phyloP scores from a whole-genome alignment of 768 basidiomycete genomes.

The Pleurotus pulmonarius region DNA sequence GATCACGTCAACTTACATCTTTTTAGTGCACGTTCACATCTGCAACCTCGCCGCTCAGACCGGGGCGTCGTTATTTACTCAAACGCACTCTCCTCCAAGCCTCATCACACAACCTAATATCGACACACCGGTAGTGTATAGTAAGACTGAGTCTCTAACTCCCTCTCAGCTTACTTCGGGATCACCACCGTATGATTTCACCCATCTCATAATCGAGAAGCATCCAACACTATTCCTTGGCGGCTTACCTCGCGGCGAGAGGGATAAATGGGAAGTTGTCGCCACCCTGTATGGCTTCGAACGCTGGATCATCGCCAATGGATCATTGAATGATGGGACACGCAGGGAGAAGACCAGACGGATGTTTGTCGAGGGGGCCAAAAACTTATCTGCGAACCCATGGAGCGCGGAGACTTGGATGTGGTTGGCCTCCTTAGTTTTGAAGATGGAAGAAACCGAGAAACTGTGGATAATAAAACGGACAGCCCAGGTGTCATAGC shows the following conservation, averaged over 20 bases:
- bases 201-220: constrained; percentile 64
- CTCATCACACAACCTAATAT: constrained; percentile 16
- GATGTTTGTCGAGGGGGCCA: constrained; percentile 9
- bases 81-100: constrained; percentile 59
- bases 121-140: constrained; percentile 46
- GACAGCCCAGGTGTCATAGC: too few species aligned
- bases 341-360: constrained; percentile 6
- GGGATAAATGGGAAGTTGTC: constrained; percentile 37
- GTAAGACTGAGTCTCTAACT: constrained; percentile 74
- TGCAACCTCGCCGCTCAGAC: constrained; percentile 86
- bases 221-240: constrained; percentile 19
- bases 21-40: constrained; percentile 67
- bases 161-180: constrained; percentile 31
- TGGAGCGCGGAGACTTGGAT: constrained; percentile 6
- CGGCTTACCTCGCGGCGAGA: background rate
- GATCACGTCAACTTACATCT: background rate
- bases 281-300: constrained; percentile 43
- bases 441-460: constrained; percentile 34
- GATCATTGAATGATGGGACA: constrained; percentile 24
- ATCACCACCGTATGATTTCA: constrained; percentile 31
- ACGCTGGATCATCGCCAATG: constrained; percentile 24
- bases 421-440: constrained; percentile 9
- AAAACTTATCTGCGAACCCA: constrained; percentile 20
- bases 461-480: constrained; percentile 44
- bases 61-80: constrained; percentile 86